Evolutionary conservation across 768 basidiomycete species (phyloP), one percentile per base, ranked within the genome.

Genomic region (Pisolithus tinctorius): DNA sequence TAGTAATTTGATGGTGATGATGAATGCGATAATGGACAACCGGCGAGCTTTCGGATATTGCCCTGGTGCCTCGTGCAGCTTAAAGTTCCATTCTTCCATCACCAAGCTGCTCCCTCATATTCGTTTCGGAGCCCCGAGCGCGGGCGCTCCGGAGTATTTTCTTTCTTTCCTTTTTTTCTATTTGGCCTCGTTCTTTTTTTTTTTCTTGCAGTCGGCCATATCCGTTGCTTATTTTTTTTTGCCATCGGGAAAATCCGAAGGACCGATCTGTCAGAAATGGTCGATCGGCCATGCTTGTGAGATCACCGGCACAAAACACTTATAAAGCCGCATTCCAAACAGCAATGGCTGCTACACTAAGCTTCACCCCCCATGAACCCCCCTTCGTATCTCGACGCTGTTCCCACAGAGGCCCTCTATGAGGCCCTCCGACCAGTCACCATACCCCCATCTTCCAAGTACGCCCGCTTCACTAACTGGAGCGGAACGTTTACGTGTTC

Each of bases 401-500:
- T 79, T 41, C 66, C 81, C 50, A 66, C 77, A 43, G 57, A 69
- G 20, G 63, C 71, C 20, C 77, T 89, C 36, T 79, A 79, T 61
- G 63, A 64, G 26, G 74, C 76, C 5, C 75, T 91, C 31, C 65
- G 69, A 23, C 79, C 80, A 45, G 73, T 86, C 57, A 80, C 81
- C 34, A 61, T 82, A 53, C 69, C 80, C 49, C 50, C 67, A 41
- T 42, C 63, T 40, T 66, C 68, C 8, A 61, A 71, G 38, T 61
- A 68, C 8, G 65, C 78, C 6, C 64, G 61, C 27, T 94, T 94
- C 74, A 70, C 74, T 4, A 97, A 95, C 71, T 97, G 95, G 95
- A 93, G 84, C 4, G 75, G 71, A 48, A 92, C 88, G 5, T 96
- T 85, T 68, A 62, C 71, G 17, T 91, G 88, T 60, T 61, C 63